These are phyloP conservation scores for Pseudocercospora ulei DNA, from an alignment of 2,329 filamentous ascomycete genomes.

Conservation along the genomic window DNA sequence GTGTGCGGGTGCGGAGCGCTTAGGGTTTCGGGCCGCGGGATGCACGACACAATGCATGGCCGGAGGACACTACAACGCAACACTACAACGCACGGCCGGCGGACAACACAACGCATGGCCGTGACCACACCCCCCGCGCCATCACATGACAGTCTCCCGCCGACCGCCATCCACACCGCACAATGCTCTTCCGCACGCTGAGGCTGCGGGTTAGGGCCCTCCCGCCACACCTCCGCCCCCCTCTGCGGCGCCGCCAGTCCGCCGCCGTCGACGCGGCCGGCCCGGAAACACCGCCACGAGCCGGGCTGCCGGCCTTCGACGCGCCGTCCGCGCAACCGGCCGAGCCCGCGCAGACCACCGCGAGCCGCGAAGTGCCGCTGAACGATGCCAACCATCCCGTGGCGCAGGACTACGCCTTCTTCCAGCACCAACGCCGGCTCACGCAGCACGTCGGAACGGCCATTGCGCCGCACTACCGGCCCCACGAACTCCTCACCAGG, in stretches of 20 bases:
- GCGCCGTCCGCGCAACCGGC: slow-evolving; percentile 8
- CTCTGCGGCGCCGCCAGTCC: slow-evolving; percentile 32
- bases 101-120: too few relatives aligned
- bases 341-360: slow-evolving; percentile 21
- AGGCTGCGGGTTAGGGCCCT: slow-evolving; percentile 37
- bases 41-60: too few relatives aligned
- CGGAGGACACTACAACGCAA: too few relatives aligned
- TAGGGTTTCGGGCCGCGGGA: too few relatives aligned
- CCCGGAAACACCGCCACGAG: slow-evolving; percentile 3
- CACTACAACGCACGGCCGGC: too few relatives aligned
- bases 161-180: slow-evolving; percentile 6
- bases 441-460: slow-evolving; percentile 35
- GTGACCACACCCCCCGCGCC: too few relatives aligned
- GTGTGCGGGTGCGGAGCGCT: slow-evolving; percentile 7
- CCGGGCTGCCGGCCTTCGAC: slow-evolving; percentile 7
- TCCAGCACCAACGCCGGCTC: slow-evolving; percentile 37
- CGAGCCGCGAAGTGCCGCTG: slow-evolving; percentile 29
- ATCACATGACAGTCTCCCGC: too few relatives aligned
- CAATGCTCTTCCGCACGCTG: slow-evolving; percentile 40
- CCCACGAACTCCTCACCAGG: slow-evolving; percentile 56
- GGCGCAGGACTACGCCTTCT: slow-evolving; percentile 38
- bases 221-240: slow-evolving; percentile 30
- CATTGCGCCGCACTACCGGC: slow-evolving; percentile 50
- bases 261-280: slow-evolving; percentile 31
- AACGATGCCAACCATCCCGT: slow-evolving; percentile 32